Evolutionary conservation across 2,329 filamentous ascomycete species (phyloP), one percentile per base, ranked within the genome.

Genomic region (Aspergillus clavatus): DNA sequence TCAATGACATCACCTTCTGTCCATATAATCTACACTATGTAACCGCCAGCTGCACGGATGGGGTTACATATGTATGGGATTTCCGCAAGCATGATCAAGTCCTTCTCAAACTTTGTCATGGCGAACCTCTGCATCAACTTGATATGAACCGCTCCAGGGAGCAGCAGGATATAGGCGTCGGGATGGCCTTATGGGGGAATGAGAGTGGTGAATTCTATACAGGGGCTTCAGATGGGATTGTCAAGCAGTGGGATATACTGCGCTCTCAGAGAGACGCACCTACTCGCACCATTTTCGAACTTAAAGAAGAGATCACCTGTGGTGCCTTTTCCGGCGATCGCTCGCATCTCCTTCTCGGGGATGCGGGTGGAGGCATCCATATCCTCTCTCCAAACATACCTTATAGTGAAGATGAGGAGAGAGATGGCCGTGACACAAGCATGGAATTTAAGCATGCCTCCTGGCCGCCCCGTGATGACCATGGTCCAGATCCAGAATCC

Each of bases 31-130:
- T 75, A 1, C 70, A 73, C 28, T 68, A 81, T 43, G 65, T 83
- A 10, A 76, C 78, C 6, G 79, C 77, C 10, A 79, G 79, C 8
- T 82, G 80, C 50, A 83, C 81, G 0, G 72, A 82, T 58, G 78
- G 80, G 2, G 68, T 68, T 23, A 76, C 77, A 0, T 83, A 82
- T 58, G 67, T 83, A 4, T 84, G 80, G 79, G 81, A 84, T 56
- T 59, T 69, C 22, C 76, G 81, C 1, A 63, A 63, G 11, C 67
- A 69, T 0, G 63, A 72, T 27, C 49, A 59, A 12, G 65, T 75
- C 7, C 57, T 83, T 0, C 76, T 78, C 45, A 61, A 58, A 7
- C 63, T 84, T 2, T 51, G 54, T 1, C 81, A 84, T 53, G 77
- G 73, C 0, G 54, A 61, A 0, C 73, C 79, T 0, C 54, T 80